Conservation (phyloP, 495 filamentous ascomycete species). For the Aspergillus ellipticus region DNA sequence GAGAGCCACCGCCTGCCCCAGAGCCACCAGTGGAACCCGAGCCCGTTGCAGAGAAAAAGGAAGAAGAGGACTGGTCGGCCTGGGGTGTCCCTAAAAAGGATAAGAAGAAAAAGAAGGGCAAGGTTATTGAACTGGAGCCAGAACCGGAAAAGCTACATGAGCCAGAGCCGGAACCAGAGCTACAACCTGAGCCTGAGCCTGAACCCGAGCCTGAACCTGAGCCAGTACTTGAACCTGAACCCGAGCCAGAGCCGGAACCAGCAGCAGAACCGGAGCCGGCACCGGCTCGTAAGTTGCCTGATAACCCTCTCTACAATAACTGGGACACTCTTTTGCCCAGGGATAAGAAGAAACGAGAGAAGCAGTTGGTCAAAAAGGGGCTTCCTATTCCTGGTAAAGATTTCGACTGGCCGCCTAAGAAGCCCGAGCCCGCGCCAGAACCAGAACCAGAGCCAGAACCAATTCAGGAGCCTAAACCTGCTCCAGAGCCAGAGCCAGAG, state of each 20-base stretch:
- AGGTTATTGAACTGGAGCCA: constrained; percentile 21
- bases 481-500: neutral
- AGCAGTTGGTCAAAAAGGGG: constrained; percentile 29
- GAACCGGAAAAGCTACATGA: constrained; percentile 25
- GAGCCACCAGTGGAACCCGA: constrained; percentile 18
- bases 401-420: constrained; percentile 23
- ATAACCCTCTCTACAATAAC: constrained; percentile 37
- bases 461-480: constrained; percentile 1
- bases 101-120: constrained; percentile 23
- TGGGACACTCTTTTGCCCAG: constrained; percentile 35
- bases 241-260: constrained; percentile 20
- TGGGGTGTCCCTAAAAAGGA: constrained; percentile 15
- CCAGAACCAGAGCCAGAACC: constrained; percentile 14
- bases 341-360: constrained; percentile 40
- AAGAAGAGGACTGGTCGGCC: constrained; percentile 14
- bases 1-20: constrained; percentile 23
- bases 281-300: constrained; percentile 22
- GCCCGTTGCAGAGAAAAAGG: constrained; percentile 17
- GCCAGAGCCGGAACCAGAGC: constrained; percentile 26
- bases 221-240: constrained; percentile 30
- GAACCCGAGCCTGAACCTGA: constrained; percentile 27
- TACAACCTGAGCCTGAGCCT: constrained; percentile 26
- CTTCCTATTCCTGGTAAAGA: constrained; percentile 38
- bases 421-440: constrained; percentile 14
- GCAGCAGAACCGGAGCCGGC: constrained; percentile 28